Evolutionary conservation across 192 early-diverging fungal genomes (phyloP).

Genomic region (Coemansia sp.): DNA sequence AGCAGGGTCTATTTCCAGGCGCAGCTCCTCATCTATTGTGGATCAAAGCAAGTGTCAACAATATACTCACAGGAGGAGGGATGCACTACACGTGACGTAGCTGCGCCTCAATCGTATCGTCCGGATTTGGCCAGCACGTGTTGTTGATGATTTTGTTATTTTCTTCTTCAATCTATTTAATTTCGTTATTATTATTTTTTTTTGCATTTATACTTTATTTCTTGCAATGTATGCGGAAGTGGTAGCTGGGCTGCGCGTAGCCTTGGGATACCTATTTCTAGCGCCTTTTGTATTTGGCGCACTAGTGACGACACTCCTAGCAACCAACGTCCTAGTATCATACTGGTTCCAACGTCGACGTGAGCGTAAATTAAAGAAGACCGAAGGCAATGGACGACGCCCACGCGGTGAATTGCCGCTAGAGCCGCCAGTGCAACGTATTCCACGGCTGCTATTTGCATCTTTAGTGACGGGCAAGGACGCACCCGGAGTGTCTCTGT

Average conservation of each 20-base stretch:
- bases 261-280: slow-evolving; percentile 31
- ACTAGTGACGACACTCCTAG: slow-evolving; percentile 27
- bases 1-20: background rate
- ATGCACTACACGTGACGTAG: slow-evolving; percentile 10
- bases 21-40: no score
- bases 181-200: no score
- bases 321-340: slow-evolving; percentile 42
- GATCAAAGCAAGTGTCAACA: background rate
- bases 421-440: slow-evolving; percentile 34
- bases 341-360: slow-evolving; percentile 49
- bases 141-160: background rate
- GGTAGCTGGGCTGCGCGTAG: slow-evolving; percentile 17
- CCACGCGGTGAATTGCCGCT: background rate
- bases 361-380: slow-evolving; percentile 8
- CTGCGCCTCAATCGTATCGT: background rate
- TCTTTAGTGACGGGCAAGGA: background rate
- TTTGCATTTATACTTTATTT: background rate
- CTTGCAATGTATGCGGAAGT: slow-evolving; percentile 14
- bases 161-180: background rate
- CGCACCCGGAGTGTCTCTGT: slow-evolving; percentile 6
- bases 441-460: slow-evolving; percentile 40
- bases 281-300: slow-evolving; percentile 27
- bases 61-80: background rate
- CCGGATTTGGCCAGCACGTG: background rate
- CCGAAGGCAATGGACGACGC: background rate